Conservation (phyloP, 164 flowering plant genomes). For the Amborella trichopoda region DNA sequence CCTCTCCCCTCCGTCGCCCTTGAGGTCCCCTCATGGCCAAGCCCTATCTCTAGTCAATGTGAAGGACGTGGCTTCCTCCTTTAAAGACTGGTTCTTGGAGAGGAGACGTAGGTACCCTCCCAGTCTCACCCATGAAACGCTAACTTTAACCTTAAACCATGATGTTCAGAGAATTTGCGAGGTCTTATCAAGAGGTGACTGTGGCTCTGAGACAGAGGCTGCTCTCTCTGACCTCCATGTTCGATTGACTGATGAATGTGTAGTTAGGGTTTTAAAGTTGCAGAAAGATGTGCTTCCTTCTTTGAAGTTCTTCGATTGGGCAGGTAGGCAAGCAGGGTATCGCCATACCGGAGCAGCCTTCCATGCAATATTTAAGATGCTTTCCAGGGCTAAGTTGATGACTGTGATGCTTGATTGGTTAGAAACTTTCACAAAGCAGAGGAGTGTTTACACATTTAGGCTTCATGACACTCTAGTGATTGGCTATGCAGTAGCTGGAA, state of each 20-base stretch:
- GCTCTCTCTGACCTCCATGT: slow-evolving; percentile 31
- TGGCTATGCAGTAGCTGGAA: slow-evolving; percentile 74
- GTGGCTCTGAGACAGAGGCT: slow-evolving; percentile 13
- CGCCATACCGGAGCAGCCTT: slow-evolving; percentile 54
- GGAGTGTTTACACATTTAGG: slow-evolving; percentile 12
- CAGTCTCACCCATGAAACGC: not conserved
- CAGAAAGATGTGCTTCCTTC: slow-evolving; percentile 38
- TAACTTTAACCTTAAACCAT: not conserved
- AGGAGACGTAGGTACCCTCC: not conserved
- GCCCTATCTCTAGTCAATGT: not conserved
- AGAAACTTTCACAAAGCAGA: slow-evolving; percentile 9
- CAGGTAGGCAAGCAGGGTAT: slow-evolving; percentile 56
- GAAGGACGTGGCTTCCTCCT: not conserved
- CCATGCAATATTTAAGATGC: slow-evolving; percentile 53
- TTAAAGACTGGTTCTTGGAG: not conserved
- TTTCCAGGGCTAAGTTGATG: slow-evolving; percentile 32
- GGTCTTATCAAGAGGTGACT: not conserved
- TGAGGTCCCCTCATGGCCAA: not conserved
- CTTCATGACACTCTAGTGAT: slow-evolving; percentile 50
- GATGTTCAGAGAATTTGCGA: slow-evolving; percentile 7
- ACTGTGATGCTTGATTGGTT: slow-evolving; percentile 44
- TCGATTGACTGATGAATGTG: slow-evolving; percentile 29
- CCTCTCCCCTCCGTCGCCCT: too few relatives aligned
- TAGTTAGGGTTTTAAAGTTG: slow-evolving; percentile 29
- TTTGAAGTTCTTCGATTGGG: slow-evolving; percentile 88